Conservation (phyloP, 495 filamentous ascomycete genomes). For the Bombardia bombarda region DNA sequence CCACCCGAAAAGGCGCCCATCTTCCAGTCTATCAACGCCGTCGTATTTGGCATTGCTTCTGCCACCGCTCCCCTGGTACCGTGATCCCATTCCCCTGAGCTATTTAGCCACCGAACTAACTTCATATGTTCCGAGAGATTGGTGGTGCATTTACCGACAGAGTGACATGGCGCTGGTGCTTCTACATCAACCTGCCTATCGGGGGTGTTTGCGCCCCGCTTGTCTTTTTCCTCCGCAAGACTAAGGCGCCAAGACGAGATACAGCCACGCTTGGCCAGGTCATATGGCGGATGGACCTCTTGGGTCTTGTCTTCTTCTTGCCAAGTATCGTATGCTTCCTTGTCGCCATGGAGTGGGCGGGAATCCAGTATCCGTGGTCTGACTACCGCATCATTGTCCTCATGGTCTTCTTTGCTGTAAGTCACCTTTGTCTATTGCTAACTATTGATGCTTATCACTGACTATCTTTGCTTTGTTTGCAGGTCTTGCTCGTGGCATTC, state of each 20-base stretch:
- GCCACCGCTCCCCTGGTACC: constrained; percentile 68
- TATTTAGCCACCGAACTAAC: too few species aligned
- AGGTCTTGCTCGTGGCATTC: constrained; percentile 55
- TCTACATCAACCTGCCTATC: constrained; percentile 71
- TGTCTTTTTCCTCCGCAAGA: constrained; percentile 49
- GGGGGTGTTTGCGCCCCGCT: constrained; percentile 60
- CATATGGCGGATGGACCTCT: constrained; percentile 53
- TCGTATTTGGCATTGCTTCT: constrained; percentile 72
- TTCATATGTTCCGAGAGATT: too few species aligned
- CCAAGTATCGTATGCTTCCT: constrained; percentile 64
- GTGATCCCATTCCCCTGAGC: too few species aligned
- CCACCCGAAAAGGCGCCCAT: constrained; percentile 62
- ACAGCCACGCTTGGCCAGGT: constrained; percentile 40
- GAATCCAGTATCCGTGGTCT: constrained; percentile 58
- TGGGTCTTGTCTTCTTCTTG: constrained; percentile 60
- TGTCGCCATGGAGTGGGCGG: constrained; percentile 83
- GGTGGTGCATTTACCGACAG: constrained; percentile 52
- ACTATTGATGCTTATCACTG: too few species aligned
- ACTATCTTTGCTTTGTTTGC: too few species aligned
- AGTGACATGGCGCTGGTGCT: constrained; percentile 75
- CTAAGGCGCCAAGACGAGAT: constrained; percentile 22
- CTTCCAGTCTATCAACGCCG: constrained; percentile 66
- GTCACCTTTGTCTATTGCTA: too few species aligned
- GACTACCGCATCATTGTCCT: constrained; percentile 61
- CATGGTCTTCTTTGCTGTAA: constrained; percentile 64